Evolutionary conservation across 257 asterid species (phyloP), one percentile per base, ranked within the genome.

Genomic region (Pogostemon cablin): DNA sequence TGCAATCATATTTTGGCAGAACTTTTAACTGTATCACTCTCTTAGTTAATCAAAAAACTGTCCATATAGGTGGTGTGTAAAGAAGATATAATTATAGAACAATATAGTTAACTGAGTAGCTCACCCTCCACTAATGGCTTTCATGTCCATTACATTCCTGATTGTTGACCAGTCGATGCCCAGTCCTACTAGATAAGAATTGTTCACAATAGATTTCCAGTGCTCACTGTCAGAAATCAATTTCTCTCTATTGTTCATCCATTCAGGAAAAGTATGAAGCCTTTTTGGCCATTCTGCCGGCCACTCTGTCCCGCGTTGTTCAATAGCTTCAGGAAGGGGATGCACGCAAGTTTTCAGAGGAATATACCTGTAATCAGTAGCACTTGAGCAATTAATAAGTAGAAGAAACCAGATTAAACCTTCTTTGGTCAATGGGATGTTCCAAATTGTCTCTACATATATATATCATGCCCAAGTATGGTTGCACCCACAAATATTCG

Each of bases 261-360:
- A 91, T 55, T 93, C 98, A 0, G 99, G 96, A 76, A 84, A 91
- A 5, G 87, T 75, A 71, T 86, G 84, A 50, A 93, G 96, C 83
- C 99, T 85, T 80, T 85, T 85, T 1, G 98, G 96, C 98, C 98
- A 93, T 71, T 84, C 99, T 55, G 86, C 87, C 7, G 99, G 99
- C 99, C 99, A 93, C 77, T 93, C 99, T 3, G 90, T 89, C 55
- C 99, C 99, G 37, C 85, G 96, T 77, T 93, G 82, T 83, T 93
- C 99, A 12, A 93, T 84, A 49, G 89, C 84, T 72, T 89, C 89
- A 69, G 99, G 98, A 79, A 87, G 76, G 7, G 80, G 25, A 62
- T 89, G 88, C 75, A 93, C 79, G 81, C 99, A 93, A 61, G 69
- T 78, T 77, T 82, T 84, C 73, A 93, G 67, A 2, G 90, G 81